These are phyloP conservation scores for Ophiostoma pallidulum DNA, from an alignment of 2,329 filamentous ascomycete species.

Conservation along the genomic window DNA sequence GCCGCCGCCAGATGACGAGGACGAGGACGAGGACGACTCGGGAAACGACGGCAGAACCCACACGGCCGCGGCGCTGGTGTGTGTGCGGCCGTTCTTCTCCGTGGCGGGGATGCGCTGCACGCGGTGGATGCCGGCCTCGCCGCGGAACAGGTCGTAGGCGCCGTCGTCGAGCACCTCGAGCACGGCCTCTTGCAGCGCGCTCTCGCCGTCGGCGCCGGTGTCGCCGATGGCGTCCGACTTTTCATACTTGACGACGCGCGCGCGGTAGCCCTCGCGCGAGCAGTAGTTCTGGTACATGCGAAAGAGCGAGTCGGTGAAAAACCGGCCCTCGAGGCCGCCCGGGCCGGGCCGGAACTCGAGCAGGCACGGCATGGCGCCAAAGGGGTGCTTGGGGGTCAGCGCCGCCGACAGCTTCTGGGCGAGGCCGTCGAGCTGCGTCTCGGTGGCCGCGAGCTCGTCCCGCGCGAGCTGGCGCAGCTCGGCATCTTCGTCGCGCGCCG, in stretches of 20 bases:
- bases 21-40: too few relatives aligned
- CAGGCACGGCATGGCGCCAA: slow-evolving; percentile 80
- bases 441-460: slow-evolving; percentile 69
- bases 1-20: too few relatives aligned
- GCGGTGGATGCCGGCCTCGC: slow-evolving; percentile 88
- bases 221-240: slow-evolving; percentile 54
- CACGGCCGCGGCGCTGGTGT: slow-evolving; percentile 86
- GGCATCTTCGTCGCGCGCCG: slow-evolving; percentile 44
- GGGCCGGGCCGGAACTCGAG: slow-evolving; percentile 88
- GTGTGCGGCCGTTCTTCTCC: slow-evolving; percentile 81
- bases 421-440: slow-evolving; percentile 50
- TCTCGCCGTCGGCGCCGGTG: slow-evolving; percentile 47
- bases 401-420: slow-evolving; percentile 61
- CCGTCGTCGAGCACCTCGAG: slow-evolving; percentile 70
- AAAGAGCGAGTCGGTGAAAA: slow-evolving; percentile 80
- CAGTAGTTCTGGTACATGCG: slow-evolving; percentile 80
- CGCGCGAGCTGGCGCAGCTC: slow-evolving; percentile 70
- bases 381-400: slow-evolving; percentile 80
- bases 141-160: slow-evolving; percentile 71
- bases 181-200: slow-evolving; percentile 75
- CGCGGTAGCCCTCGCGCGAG: slow-evolving; percentile 54
- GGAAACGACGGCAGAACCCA: slow-evolving; percentile 81
- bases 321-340: slow-evolving; percentile 80
- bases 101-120: slow-evolving; percentile 91
- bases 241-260: slow-evolving; percentile 70